Conservation (phyloP, 1,284 basidiomycete species). For the Malassezia sympodialis region DNA sequence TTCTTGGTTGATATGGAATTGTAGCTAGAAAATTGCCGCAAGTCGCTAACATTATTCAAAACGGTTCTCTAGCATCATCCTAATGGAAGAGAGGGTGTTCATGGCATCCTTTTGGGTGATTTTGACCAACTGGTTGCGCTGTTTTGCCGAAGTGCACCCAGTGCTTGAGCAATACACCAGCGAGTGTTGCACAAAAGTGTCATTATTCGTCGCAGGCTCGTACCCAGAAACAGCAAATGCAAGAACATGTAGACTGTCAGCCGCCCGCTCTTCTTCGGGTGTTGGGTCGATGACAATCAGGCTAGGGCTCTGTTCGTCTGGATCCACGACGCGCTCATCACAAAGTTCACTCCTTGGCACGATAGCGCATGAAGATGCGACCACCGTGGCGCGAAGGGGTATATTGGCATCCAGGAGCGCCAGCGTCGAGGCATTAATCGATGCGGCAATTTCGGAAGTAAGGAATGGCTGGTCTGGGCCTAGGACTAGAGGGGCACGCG, state of each 20-base stretch:
- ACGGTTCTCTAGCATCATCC: neutral
- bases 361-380: slow-evolving; percentile 50
- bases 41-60: neutral
- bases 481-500: slow-evolving; percentile 28
- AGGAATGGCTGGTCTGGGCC: slow-evolving; percentile 38
- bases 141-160: neutral
- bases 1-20: neutral
- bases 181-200: neutral
- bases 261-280: slow-evolving; percentile 27
- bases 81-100: neutral
- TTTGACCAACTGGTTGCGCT: neutral
- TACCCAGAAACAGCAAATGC: slow-evolving; percentile 32
- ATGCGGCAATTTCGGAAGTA: slow-evolving; percentile 48
- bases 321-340: neutral
- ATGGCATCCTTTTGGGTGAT: neutral
- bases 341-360: slow-evolving; percentile 22
- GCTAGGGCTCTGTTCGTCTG: neutral
- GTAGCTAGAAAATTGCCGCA: neutral
- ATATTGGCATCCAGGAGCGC: slow-evolving; percentile 51
- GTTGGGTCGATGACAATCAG: slow-evolving; percentile 33
- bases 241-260: slow-evolving; percentile 34
- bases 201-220: neutral
- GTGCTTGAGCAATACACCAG: slow-evolving; percentile 6
- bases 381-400: slow-evolving; percentile 49
- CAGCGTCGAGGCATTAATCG: slow-evolving; percentile 55